Evolutionary conservation across 2,329 filamentous ascomycete genomes (phyloP).

Genomic region (Lecanicillium sp.): DNA sequence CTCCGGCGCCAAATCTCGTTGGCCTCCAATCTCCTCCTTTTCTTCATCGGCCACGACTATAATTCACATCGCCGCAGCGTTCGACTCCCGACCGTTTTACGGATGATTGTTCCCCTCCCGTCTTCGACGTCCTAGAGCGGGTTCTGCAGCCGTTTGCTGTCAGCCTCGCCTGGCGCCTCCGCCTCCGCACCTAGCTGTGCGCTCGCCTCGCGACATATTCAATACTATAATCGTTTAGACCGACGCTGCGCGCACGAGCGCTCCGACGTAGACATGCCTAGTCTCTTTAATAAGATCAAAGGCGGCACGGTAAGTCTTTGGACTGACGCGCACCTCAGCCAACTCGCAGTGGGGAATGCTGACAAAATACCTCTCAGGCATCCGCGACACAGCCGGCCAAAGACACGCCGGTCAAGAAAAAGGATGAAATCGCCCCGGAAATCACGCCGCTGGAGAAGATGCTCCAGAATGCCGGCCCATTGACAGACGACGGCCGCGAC

Average conservation of each 20-base stretch:
- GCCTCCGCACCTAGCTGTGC: constrained; percentile 3
- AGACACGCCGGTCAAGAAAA: constrained; percentile 44
- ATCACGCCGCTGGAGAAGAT: constrained; percentile 62
- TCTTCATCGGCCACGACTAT: too few species aligned
- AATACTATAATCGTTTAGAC: constrained; percentile 10
- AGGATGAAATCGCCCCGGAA: constrained; percentile 50
- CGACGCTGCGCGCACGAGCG: constrained; percentile 12
- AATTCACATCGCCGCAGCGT: neutral
- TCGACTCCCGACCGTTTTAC: neutral
- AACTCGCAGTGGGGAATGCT: constrained; percentile 16
- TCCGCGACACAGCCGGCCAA: constrained; percentile 34
- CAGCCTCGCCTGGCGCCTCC: constrained; percentile 7
- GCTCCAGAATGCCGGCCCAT: constrained; percentile 70
- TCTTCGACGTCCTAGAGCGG: constrained; percentile 2
- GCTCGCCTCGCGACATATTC: too few species aligned
- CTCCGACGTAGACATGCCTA: constrained; percentile 36
- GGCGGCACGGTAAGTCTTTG: constrained; percentile 44
- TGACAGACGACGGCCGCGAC: constrained; percentile 84
- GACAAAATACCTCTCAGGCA: constrained; percentile 31
- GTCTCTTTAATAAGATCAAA: constrained; percentile 54
- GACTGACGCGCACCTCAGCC: too few species aligned
- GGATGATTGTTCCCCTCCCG: constrained; percentile 1
- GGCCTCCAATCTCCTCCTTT: neutral
- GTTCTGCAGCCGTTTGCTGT: constrained; percentile 2
- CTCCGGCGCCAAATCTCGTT: too few species aligned